These are phyloP conservation scores for Musa schizocarpa DNA, from an alignment of 176 grass and related monocot species.

Conservation along the genomic window DNA sequence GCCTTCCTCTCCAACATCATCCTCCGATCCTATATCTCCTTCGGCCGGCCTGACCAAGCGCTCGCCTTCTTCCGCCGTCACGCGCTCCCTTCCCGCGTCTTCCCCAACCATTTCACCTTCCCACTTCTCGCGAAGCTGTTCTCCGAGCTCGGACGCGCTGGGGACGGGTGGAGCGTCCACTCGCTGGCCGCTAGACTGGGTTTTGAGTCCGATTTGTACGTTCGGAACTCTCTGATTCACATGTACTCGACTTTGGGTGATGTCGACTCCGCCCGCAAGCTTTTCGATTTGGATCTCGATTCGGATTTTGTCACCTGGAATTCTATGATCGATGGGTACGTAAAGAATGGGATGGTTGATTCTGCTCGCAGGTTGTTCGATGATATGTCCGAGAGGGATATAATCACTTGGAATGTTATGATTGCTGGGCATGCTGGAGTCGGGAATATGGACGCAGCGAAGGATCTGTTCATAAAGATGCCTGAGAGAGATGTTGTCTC, in stretches of 20 bases:
- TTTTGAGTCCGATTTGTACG: slow-evolving; percentile 14
- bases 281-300: slow-evolving; percentile 7
- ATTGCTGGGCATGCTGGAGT: slow-evolving; percentile 18
- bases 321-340: slow-evolving; percentile 38
- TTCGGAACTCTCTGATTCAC: slow-evolving; percentile 18
- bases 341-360: slow-evolving; percentile 30
- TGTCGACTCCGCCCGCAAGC: slow-evolving; percentile 2
- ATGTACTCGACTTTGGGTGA: slow-evolving; percentile 25
- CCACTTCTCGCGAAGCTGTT: slow-evolving; percentile 40
- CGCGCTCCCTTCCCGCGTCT: slow-evolving; percentile 25
- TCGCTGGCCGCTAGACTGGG: slow-evolving; percentile 4
- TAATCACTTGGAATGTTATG: slow-evolving; percentile 50
- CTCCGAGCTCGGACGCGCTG: slow-evolving; percentile 23
- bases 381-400: slow-evolving; percentile 38
- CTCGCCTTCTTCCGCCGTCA: slow-evolving; percentile 40
- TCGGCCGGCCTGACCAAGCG: slow-evolving; percentile 30
- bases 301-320: slow-evolving; percentile 57
- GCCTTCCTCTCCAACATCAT: slow-evolving; percentile 31
- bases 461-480: slow-evolving; percentile 32
- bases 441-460: slow-evolving; percentile 37
- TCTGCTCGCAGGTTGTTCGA: slow-evolving; percentile 39
- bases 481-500: slow-evolving; percentile 41
- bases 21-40: slow-evolving; percentile 18
- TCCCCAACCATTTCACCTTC: slow-evolving; percentile 28
- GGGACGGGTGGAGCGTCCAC: slow-evolving; percentile 4